Conservation (phyloP, 78 protist species). For the Creolimax fragrantissima region DNA sequence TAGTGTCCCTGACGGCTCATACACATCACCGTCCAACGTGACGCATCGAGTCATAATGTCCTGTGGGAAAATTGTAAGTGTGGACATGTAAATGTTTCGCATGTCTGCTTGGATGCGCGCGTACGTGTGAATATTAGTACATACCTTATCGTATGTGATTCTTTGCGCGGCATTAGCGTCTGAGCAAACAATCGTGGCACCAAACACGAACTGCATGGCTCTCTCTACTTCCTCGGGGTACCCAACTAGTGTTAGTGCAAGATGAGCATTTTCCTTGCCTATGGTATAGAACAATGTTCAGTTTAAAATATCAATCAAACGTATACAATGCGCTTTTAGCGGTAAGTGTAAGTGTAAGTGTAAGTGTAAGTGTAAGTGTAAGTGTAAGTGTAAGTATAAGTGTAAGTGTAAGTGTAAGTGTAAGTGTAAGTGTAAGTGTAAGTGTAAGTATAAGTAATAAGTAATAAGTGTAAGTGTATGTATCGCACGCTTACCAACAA, state of each 20-base stretch:
- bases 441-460: background rate
- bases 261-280: constrained; percentile 41
- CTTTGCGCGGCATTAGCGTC: constrained; percentile 42
- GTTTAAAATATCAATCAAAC: constrained; percentile 22
- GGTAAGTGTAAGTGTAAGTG: no score
- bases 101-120: background rate
- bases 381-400: no score
- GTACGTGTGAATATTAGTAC: background rate
- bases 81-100: background rate
- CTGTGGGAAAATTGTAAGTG: background rate
- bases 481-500: no score
- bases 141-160: constrained; percentile 58
- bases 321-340: background rate
- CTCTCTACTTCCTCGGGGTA: constrained; percentile 48
- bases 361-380: no score
- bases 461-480: no score
- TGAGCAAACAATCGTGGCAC: constrained; percentile 79
- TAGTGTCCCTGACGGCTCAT: constrained; percentile 91
- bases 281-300: constrained; percentile 8
- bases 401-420: no score
- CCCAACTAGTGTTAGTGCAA: constrained; percentile 64
- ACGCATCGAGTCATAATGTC: constrained; percentile 57
- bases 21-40: constrained; percentile 93
- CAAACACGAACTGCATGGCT: constrained; percentile 92
- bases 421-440: no score